These are phyloP conservation scores for Ophiognomonia clavigignenti-juglandacearum DNA, from an alignment of 2,329 filamentous ascomycete genomes.

Conservation along the genomic window DNA sequence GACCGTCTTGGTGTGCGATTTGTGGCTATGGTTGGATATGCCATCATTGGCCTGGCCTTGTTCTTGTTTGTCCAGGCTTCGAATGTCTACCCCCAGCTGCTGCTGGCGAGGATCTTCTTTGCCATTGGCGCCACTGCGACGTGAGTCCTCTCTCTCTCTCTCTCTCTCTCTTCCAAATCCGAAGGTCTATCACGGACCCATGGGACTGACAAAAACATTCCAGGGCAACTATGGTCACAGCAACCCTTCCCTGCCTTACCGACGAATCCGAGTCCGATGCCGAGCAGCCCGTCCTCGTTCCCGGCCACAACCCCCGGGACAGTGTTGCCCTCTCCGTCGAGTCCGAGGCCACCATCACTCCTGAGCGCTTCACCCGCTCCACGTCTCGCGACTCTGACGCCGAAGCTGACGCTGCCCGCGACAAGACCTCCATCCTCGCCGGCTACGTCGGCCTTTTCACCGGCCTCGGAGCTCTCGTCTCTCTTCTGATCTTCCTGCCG, in stretches of 20 bases:
- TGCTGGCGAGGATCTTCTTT: slow-evolving; percentile 81
- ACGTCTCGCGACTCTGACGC: slow-evolving; percentile 13
- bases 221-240: slow-evolving; percentile 91
- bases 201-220: slow-evolving; percentile 11
- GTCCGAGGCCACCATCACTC: slow-evolving; percentile 72
- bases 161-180: not conserved
- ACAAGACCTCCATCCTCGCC: slow-evolving; percentile 62
- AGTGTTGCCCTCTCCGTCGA: slow-evolving; percentile 64
- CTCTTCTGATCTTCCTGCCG: slow-evolving; percentile 77
- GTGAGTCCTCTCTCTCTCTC: slow-evolving; percentile 36
- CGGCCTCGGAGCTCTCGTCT: slow-evolving; percentile 83
- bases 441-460: slow-evolving; percentile 91
- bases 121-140: slow-evolving; percentile 87
- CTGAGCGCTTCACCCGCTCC: slow-evolving; percentile 46
- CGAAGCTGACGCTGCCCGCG: slow-evolving; percentile 22
- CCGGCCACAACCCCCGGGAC: slow-evolving; percentile 39
- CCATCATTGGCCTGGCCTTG: slow-evolving; percentile 72
- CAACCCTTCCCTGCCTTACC: slow-evolving; percentile 73
- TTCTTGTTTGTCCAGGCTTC: slow-evolving; percentile 78
- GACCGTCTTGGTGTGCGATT: slow-evolving; percentile 71
- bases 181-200: not conserved
- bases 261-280: slow-evolving; percentile 36
- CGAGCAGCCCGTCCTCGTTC: slow-evolving; percentile 26
- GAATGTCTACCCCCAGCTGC: slow-evolving; percentile 83
- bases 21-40: slow-evolving; percentile 73